These are phyloP conservation scores for Arthrobotrys sphaeroides DNA, from an alignment of 2,329 filamentous ascomycete species.

Conservation along the genomic window DNA sequence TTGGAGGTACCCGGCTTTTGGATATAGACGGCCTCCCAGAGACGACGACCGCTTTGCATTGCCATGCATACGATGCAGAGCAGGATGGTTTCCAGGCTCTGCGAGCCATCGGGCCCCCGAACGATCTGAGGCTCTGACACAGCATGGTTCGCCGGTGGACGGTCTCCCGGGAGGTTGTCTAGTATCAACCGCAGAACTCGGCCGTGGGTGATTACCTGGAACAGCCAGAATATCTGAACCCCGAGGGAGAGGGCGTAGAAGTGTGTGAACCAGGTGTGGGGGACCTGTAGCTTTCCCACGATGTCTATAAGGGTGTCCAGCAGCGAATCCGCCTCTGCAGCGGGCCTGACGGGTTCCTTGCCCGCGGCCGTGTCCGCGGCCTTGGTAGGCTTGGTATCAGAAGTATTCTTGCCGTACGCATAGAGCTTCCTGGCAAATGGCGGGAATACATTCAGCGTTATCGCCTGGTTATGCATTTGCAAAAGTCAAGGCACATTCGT, in stretches of 20 bases:
- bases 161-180: constrained; percentile 60
- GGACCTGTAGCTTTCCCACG: constrained; percentile 71
- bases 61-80: constrained; percentile 77
- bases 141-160: neutral
- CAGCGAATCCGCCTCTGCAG: constrained; percentile 22
- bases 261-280: constrained; percentile 87
- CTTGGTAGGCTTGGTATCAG: constrained; percentile 5
- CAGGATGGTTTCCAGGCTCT: constrained; percentile 62
- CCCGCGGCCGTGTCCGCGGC: constrained; percentile 6
- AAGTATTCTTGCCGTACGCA: constrained; percentile 38
- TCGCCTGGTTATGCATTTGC: too few relatives aligned
- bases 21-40: constrained; percentile 77
- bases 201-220: constrained; percentile 70
- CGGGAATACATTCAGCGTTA: constrained; percentile 42
- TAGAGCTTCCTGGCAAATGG: constrained; percentile 40
- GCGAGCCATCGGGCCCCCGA: constrained; percentile 56
- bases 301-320: constrained; percentile 63
- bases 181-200: constrained; percentile 65
- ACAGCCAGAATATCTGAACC: constrained; percentile 78
- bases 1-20: constrained; percentile 71
- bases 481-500: neutral
- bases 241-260: constrained; percentile 81
- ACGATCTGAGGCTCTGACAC: constrained; percentile 47
- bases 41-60: constrained; percentile 76
- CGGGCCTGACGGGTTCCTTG: constrained; percentile 52